Conservation (phyloP, 306 rosid genomes). For the Lathyrus aphaca region DNA sequence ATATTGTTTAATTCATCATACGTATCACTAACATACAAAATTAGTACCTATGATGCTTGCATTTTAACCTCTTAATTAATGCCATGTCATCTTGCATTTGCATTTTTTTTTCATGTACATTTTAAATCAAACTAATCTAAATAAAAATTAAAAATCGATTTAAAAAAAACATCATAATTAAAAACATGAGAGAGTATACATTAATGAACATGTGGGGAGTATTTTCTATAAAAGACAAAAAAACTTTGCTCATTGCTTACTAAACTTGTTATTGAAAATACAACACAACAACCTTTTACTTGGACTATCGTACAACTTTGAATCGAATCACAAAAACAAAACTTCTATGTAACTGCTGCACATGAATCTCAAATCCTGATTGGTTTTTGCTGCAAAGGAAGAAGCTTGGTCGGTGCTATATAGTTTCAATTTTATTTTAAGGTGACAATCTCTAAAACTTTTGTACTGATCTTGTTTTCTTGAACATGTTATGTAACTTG, state of each 20-base stretch:
- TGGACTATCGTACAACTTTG: constrained; percentile 37
- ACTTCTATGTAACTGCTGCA: constrained; percentile 8
- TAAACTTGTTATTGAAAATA: constrained; percentile 26
- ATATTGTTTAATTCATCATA: too few species aligned
- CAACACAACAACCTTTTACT: constrained; percentile 26
- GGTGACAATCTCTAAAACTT: constrained; percentile 37
- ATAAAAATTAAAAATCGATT: too few species aligned
- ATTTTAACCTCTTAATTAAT: constrained; percentile 4
- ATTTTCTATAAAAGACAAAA: not conserved
- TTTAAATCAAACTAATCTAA: too few species aligned
- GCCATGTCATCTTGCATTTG: constrained; percentile 20
- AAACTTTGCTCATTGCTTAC: constrained; percentile 33
- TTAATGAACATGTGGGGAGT: not conserved
- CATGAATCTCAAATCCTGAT: constrained; percentile 3
- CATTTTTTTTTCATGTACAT: too few species aligned
- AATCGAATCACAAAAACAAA: constrained; percentile 27
- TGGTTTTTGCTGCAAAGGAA: constrained; percentile 13
- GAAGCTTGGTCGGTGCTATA: constrained; percentile 11
- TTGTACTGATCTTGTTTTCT: constrained; percentile 28
- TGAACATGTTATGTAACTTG: constrained; percentile 28
- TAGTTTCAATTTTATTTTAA: not conserved
- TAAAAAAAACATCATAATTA: too few species aligned
- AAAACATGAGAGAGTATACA: too few species aligned
- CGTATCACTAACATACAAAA: not conserved
- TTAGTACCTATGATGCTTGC: constrained; percentile 1